A percentile compares a stretch with the other conserved stretches of the same genome.
phyloP scores from a whole-genome alignment of 2,329 filamentous ascomycete species.

The Cytospora piceicola region DNA sequence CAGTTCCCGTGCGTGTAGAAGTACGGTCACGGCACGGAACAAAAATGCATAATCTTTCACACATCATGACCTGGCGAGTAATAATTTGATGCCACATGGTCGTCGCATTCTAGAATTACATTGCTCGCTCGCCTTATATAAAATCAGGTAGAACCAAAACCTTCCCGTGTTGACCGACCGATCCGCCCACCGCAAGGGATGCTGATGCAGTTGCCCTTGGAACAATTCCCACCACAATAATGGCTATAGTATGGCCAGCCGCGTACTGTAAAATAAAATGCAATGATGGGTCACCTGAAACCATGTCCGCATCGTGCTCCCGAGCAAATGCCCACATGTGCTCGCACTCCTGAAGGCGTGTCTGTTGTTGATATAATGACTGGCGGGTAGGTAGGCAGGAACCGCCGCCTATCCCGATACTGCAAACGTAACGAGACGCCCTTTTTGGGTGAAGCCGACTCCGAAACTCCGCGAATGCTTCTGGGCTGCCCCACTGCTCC shows the following conservation, averaged over 20 bases:
- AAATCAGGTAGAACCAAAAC: slow-evolving; percentile 1
- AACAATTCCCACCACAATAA: slow-evolving; percentile 1
- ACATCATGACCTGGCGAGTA: background rate
- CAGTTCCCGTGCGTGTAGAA: slow-evolving; percentile 4
- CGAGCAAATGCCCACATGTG: slow-evolving; percentile 4
- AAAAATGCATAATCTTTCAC: background rate
- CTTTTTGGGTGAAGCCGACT: slow-evolving; percentile 12
- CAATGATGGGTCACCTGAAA: slow-evolving; percentile 4
- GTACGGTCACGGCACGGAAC: background rate
- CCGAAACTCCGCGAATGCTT: slow-evolving; percentile 22
- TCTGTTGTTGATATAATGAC: background rate
- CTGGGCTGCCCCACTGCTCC: slow-evolving; percentile 4
- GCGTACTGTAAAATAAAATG: slow-evolving; percentile 3
- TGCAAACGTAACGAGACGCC: slow-evolving; percentile 2
- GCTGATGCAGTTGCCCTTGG: slow-evolving; percentile 2
- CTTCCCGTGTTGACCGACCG: background rate
- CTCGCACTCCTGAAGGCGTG: background rate
- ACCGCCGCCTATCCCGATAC: slow-evolving; percentile 6
- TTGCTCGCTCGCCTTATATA: slow-evolving; percentile 5
- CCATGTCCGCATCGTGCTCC: slow-evolving; percentile 1
- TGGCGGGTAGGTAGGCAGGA: slow-evolving; percentile 14
- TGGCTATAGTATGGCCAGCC: slow-evolving; percentile 2
- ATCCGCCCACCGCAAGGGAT: background rate
- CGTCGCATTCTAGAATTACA: slow-evolving; percentile 7
- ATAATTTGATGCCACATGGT: background rate